These are phyloP conservation scores for Protea cynaroides DNA, from an alignment of 164 flowering plant genomes.

Conservation along the genomic window DNA sequence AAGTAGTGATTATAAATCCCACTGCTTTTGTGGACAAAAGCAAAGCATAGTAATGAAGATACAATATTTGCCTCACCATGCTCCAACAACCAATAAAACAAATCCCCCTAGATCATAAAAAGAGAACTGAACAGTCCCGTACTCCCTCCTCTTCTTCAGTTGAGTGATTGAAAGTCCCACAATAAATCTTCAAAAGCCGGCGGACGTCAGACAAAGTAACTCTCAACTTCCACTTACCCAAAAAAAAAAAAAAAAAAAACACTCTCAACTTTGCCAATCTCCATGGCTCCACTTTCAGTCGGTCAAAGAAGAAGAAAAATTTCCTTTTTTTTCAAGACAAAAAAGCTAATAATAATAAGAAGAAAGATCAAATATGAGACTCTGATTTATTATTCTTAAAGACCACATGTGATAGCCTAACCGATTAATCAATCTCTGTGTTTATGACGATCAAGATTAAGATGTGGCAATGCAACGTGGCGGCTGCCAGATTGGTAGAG, in stretches of 20 bases:
- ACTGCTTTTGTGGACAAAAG: not conserved
- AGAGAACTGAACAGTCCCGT: not conserved
- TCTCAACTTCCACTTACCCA: not conserved
- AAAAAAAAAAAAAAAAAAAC: no score
- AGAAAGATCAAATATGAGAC: no score
- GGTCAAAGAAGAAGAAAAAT: no score
- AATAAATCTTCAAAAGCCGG: not conserved
- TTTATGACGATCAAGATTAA: slow-evolving; percentile 19
- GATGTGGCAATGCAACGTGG: slow-evolving; percentile 75
- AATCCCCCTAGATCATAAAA: not conserved
- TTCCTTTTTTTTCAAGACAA: no score
- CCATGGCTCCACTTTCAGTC: not conserved
- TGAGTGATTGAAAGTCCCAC: no score
- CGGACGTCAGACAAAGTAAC: not conserved
- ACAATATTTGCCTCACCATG: not conserved
- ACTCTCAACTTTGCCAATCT: no score
- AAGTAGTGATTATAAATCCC: not conserved
- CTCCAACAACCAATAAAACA: not conserved
- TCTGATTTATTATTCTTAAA: no score
- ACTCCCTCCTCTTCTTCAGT: no score
- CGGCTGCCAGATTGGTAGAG: slow-evolving; percentile 52
- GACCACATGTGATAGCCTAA: no score
- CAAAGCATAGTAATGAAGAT: not conserved
- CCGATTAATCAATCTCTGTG: no score
- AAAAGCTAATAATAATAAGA: no score